A percentile compares a stretch with the other conserved stretches of the same genome.
Conservation (phyloP, 495 filamentous ascomycete species). For the Barbatosphaeria neglecta region DNA sequence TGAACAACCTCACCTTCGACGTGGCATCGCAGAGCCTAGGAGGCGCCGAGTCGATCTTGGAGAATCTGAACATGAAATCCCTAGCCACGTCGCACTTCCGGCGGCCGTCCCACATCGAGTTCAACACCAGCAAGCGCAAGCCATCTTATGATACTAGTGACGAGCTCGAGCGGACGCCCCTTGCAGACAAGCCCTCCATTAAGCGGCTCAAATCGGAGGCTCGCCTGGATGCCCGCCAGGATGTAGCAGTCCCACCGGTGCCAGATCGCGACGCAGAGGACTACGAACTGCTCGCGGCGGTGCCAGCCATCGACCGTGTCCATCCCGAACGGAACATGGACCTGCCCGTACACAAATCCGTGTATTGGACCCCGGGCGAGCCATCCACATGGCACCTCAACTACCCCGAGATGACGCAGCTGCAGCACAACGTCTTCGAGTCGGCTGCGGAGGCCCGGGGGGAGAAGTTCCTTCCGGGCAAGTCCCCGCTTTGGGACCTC, state of each 20-base stretch:
- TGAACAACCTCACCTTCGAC: slow-evolving; percentile 24
- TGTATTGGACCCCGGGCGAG: slow-evolving; percentile 39
- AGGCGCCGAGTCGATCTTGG: slow-evolving; percentile 29
- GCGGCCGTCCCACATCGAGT: slow-evolving; percentile 11
- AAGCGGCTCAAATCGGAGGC: slow-evolving; percentile 34
- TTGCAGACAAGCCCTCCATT: slow-evolving; percentile 21
- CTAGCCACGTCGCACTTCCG: slow-evolving; percentile 10
- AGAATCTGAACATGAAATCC: slow-evolving; percentile 32
- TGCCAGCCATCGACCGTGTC: slow-evolving; percentile 20
- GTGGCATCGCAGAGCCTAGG: slow-evolving; percentile 31
- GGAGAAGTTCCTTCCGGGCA: slow-evolving; percentile 33
- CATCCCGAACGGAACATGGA: slow-evolving; percentile 36
- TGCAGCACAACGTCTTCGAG: slow-evolving; percentile 34
- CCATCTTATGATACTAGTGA: slow-evolving; percentile 23
- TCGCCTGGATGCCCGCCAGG: slow-evolving; percentile 7
- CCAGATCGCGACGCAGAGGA: slow-evolving; percentile 16
- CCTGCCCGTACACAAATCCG: slow-evolving; percentile 32
- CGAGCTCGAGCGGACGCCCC: slow-evolving; percentile 13
- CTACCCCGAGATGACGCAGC: slow-evolving; percentile 43
- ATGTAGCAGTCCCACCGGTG: no score
- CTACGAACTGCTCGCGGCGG: slow-evolving; percentile 21
- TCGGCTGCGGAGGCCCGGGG: slow-evolving; percentile 24
- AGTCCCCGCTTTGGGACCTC: slow-evolving; percentile 31
- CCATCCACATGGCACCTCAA: slow-evolving; percentile 35
- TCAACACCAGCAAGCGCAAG: slow-evolving; percentile 35